Evolutionary conservation across 805 yeast species (phyloP), one percentile per base, ranked within the genome.

Genomic region (Tetrapisispora phaffii): DNA sequence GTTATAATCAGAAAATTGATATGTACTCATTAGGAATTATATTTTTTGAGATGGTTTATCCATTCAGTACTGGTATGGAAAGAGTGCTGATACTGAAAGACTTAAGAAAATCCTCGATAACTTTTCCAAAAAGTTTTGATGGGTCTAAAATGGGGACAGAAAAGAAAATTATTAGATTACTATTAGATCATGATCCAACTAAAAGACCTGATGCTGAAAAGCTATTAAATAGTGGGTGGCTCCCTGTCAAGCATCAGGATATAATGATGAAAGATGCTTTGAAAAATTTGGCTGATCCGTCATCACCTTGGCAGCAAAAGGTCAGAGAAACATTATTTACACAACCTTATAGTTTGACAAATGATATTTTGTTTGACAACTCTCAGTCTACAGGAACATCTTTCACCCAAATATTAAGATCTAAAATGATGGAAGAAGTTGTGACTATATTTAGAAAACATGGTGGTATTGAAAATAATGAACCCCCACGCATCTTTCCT

Each of bases 11-110:
- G 51, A 93, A 93, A 54, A 95, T 93, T 33, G 99, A 93, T 61
- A 82, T 93, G 84, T 93, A 88, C 60, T 88, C 98, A 0, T 66
- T 93, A 34, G 99, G 99, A 3, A 79, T 93, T 31, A 93, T 93
- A 1, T 87, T 93, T 58, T 93, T 93, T 61, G 98, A 93, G 60
- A 93, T 93, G 98, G 76, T 87, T 24, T 87, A 80, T 59, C 72
- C 81, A 1, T 72, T 90, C 55, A 71, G 73, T n/a, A 93, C 99
- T 0, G 89, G 87, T 1, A 93, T 93, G 97, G 99, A 93, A 60
- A 73, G 98, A 43, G 87, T 83, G 10, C 72, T 74, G 39, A 85
- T 79, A 7, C 65, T 93, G n/a, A 75, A 79, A 48, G 70, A 74
- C 21, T 63, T 90, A 44, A 70, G 99, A 45, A 60, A 71, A 1